Base-by-base conservation (phyloP, 495 filamentous ascomycete species). In the Podospora fimiseda region DNA sequence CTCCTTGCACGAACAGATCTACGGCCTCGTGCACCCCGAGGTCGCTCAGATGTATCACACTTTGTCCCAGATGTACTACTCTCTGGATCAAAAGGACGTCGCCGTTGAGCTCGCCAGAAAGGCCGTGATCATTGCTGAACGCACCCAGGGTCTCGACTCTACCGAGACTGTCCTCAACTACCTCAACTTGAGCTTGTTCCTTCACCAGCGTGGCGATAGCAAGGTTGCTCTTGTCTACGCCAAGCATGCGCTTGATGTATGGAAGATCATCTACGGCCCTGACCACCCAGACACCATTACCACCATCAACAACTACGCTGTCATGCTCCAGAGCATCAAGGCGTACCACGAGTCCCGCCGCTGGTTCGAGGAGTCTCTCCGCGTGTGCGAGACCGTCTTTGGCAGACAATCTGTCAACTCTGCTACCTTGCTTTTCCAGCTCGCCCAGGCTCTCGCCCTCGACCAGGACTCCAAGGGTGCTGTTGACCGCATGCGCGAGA, bases 201-300 rank as follows among this genome's bases (percentile, higher is more conserved):
- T 95, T 61, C 94, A 99, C 66, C 87, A 88, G 48, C 87, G 79
- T 43, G 88, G 89, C 49, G 91, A 96, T 64, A 95, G 90, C 57
- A 83, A 84, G 70, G 74, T 78, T 39, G 94, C 92, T 15, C 72
- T 99, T 44, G 74, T 77, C 2, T 96, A 94, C 67, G 82, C 95
- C 56, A 88, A 86, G 64, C 94, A 97, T 62, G 93, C 94, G 11
- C 82, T 99, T 62, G 85, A 93, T 59, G 76, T 97, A 51, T 96
- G 90, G 92, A 96, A 96, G 77, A 79, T 96, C 66, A 90, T 96
- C 65, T 97, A 95, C 64, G 94, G 94, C 40, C 70, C 83, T 11
- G 85, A 87, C 63, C 94, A 99, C 71, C 94, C 94, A 2, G 94
- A 99, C 70, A 93, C 89, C 14, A 95, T 97, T 72, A 99, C 94